These are phyloP conservation scores for Aspergillus sp. DNA, from an alignment of 2,329 filamentous ascomycete species.

Conservation along the genomic window DNA sequence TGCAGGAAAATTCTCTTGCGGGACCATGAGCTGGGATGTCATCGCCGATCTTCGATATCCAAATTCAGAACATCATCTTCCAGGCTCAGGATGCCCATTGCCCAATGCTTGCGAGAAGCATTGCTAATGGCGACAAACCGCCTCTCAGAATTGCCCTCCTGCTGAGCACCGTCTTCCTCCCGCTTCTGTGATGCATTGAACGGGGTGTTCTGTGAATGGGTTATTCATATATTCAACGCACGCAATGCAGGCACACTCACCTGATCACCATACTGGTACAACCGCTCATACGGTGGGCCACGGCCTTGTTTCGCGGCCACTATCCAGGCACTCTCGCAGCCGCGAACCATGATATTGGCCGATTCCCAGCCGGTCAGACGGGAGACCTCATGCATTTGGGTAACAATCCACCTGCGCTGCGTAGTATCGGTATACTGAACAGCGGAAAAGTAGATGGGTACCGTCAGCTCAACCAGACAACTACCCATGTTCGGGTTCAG, in stretches of 20 bases:
- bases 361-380: slow-evolving; percentile 81
- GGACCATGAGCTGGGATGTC: neutral
- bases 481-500: slow-evolving; percentile 71
- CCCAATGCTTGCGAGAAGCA: slow-evolving; percentile 59
- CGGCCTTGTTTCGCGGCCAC: slow-evolving; percentile 62
- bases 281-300: slow-evolving; percentile 61
- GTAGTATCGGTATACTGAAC: slow-evolving; percentile 63
- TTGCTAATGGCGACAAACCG: slow-evolving; percentile 52
- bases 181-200: neutral
- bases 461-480: slow-evolving; percentile 70
- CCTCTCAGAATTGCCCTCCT: slow-evolving; percentile 33
- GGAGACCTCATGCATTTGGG: slow-evolving; percentile 63
- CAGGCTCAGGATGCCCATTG: slow-evolving; percentile 67
- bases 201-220: neutral
- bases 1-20: too few species aligned
- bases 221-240: too few species aligned
- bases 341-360: slow-evolving; percentile 67
- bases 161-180: slow-evolving; percentile 4
- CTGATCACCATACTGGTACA: slow-evolving; percentile 9
- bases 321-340: slow-evolving; percentile 77
- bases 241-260: too few species aligned
- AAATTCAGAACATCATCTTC: slow-evolving; percentile 63
- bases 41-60: slow-evolving; percentile 38
- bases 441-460: slow-evolving; percentile 78
- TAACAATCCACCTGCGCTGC: slow-evolving; percentile 71